Evolutionary conservation across 768 basidiomycete genomes (phyloP).

Genomic region (Hortiboletus campestris): DNA sequence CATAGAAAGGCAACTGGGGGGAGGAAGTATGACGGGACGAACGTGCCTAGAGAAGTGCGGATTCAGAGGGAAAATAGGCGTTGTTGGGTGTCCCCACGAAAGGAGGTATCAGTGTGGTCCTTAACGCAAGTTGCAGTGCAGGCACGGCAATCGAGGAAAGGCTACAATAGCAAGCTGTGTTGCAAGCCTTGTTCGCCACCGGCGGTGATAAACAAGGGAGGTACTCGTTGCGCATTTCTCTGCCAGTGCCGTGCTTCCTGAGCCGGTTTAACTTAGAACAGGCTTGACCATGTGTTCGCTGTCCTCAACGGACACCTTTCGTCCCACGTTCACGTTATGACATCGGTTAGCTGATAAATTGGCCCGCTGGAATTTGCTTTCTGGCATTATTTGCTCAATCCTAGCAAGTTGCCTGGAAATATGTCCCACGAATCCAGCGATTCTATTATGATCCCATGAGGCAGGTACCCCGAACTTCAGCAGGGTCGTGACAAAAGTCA

Average conservation of each 20-base stretch:
- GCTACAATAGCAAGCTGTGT: background rate
- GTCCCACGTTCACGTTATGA: background rate
- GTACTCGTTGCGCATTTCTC: background rate
- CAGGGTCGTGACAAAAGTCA: slow-evolving; percentile 47
- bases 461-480: slow-evolving; percentile 54
- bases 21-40: background rate
- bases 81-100: background rate
- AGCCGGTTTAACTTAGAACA: background rate
- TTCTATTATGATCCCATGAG: slow-evolving; percentile 48
- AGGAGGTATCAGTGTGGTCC: no score
- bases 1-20: background rate
- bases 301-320: background rate
- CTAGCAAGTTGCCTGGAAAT: slow-evolving; percentile 11
- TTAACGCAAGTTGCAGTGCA: background rate
- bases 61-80: background rate
- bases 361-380: background rate
- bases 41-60: background rate
- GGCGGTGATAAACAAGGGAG: background rate
- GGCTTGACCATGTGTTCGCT: background rate
- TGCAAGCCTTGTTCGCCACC: background rate
- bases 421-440: slow-evolving; percentile 7
- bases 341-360: background rate
- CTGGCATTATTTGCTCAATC: slow-evolving; percentile 1
- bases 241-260: background rate
- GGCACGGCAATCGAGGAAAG: background rate